phyloP scores from a whole-genome alignment of 495 filamentous ascomycete genomes.

The Xylaria venustula region DNA sequence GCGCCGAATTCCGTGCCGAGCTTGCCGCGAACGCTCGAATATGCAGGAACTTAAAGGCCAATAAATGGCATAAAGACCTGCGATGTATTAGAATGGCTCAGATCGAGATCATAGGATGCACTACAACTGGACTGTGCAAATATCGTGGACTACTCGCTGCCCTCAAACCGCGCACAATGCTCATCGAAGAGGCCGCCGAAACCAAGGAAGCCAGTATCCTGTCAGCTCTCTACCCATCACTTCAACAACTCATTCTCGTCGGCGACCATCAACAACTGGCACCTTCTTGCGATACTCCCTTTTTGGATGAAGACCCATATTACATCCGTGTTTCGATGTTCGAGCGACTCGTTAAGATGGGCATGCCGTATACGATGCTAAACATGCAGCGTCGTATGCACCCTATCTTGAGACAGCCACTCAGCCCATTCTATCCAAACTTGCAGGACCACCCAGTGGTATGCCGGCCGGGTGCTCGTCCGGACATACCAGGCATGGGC shows the following conservation, averaged over 20 bases:
- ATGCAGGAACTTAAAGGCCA: constrained; percentile 33
- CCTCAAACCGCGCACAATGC: constrained; percentile 59
- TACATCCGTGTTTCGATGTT: constrained; percentile 50
- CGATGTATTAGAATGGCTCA: constrained; percentile 22
- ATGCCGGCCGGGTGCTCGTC: constrained; percentile 38
- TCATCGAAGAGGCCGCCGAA: constrained; percentile 60
- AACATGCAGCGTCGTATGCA: constrained; percentile 71
- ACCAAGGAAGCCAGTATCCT: constrained; percentile 55
- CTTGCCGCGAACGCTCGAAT: constrained; percentile 26
- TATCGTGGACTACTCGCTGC: constrained; percentile 73
- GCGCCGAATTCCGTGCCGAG: constrained; percentile 23
- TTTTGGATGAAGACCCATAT: constrained; percentile 71
- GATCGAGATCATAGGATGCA: constrained; percentile 51
- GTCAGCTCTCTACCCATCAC: constrained; percentile 51
- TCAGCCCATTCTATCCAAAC: constrained; percentile 63
- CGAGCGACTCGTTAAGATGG: constrained; percentile 67
- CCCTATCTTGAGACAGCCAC: constrained; percentile 61
- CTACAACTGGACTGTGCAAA: constrained; percentile 78
- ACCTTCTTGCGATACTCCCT: constrained; percentile 52
- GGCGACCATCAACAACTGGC: constrained; percentile 57
- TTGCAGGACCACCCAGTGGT: constrained; percentile 73
- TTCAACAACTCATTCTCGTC: constrained; percentile 56
- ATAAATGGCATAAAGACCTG: constrained; percentile 31
- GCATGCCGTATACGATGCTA: constrained; percentile 61
- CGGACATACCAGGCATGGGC: constrained; percentile 74